Percentiles rank a stretch among this genome's conserved stretches.
phyloP scores from a whole-genome alignment of 352 stramenopile genomes.

The Aphanomyces euteiches region DNA sequence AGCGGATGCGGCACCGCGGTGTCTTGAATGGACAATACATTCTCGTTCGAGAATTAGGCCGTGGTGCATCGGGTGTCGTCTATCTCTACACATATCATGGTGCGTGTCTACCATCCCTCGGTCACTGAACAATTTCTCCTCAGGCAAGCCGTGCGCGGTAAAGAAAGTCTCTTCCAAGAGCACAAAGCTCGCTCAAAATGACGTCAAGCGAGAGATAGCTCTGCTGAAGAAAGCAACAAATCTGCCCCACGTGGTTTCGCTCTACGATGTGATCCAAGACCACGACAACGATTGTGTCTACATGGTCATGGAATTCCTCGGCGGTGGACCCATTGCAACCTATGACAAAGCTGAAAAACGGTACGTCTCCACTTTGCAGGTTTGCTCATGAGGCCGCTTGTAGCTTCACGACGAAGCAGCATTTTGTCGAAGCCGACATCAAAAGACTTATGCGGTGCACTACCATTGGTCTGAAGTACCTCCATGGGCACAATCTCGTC shows the following conservation, averaged over 20 bases:
- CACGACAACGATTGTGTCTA: conserved; percentile 56
- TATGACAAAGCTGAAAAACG: conserved; percentile 64
- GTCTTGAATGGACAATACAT: conserved; percentile 63
- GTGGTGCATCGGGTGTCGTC: conserved; percentile 61
- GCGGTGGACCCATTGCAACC: conserved; percentile 66
- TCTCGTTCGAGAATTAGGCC: conserved; percentile 65
- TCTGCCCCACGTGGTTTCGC: conserved; percentile 56
- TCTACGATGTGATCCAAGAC: conserved; percentile 75
- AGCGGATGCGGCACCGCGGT: conserved; percentile 51
- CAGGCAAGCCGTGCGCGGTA: conserved; percentile 25
- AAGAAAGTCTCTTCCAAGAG: conserved; percentile 2
- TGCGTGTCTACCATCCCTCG: neutral
- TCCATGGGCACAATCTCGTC: conserved; percentile 69
- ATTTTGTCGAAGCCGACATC: conserved; percentile 12
- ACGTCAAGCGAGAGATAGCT: conserved; percentile 67
- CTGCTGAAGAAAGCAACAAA: conserved; percentile 69
- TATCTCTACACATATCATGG: conserved; percentile 68
- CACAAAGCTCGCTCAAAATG: conserved; percentile 41
- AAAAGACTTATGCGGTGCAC: conserved; percentile 17
- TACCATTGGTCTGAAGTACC: conserved; percentile 56
- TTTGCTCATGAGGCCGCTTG: neutral
- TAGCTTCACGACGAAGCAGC: conserved; percentile 16
- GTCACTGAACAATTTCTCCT: neutral
- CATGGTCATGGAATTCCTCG: conserved; percentile 85
- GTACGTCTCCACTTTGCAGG: conserved; percentile 39